phyloP scores from a whole-genome alignment of 2,329 filamentous ascomycete genomes.

The Diaporthe helianthi region DNA sequence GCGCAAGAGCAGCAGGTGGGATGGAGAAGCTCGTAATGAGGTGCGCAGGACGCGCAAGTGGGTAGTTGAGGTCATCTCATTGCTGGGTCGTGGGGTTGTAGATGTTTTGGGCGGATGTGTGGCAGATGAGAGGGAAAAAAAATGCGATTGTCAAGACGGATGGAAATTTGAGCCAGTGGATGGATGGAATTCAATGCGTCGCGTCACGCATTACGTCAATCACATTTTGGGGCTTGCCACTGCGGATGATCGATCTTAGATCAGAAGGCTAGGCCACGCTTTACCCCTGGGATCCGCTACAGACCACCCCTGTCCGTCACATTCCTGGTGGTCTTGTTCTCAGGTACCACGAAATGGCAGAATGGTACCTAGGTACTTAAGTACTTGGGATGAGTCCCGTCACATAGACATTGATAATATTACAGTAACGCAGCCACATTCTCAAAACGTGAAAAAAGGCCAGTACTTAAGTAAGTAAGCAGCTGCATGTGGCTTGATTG shows the following conservation, averaged over 20 bases:
- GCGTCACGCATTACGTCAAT: conserved; percentile 34
- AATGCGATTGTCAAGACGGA: background rate
- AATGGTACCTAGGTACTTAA: too few species aligned
- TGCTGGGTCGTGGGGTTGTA: background rate
- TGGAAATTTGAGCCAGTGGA: conserved; percentile 13
- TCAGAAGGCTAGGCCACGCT: conserved; percentile 6
- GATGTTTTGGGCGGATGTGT: background rate
- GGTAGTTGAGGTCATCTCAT: conserved; percentile 37
- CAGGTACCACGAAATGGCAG: background rate
- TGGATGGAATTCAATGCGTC: background rate
- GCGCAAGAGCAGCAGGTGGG: background rate
- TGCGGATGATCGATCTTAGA: conserved; percentile 4
- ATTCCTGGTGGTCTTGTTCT: background rate
- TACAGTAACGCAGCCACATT: too few species aligned
- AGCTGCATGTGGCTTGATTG: too few species aligned
- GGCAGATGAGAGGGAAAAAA: background rate
- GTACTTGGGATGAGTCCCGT: too few species aligned
- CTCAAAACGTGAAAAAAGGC: too few species aligned
- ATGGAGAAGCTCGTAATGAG: background rate
- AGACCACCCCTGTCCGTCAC: background rate
- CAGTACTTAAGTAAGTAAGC: too few species aligned
- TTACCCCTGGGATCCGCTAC: background rate
- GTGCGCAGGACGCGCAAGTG: conserved; percentile 37
- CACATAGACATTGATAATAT: too few species aligned
- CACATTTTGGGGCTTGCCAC: conserved; percentile 16